Percentiles rank a stretch among this genome's conserved stretches.
These are phyloP conservation scores for Xylariales sp. DNA, from an alignment of 2,329 filamentous ascomycete species.

Conservation along the genomic window DNA sequence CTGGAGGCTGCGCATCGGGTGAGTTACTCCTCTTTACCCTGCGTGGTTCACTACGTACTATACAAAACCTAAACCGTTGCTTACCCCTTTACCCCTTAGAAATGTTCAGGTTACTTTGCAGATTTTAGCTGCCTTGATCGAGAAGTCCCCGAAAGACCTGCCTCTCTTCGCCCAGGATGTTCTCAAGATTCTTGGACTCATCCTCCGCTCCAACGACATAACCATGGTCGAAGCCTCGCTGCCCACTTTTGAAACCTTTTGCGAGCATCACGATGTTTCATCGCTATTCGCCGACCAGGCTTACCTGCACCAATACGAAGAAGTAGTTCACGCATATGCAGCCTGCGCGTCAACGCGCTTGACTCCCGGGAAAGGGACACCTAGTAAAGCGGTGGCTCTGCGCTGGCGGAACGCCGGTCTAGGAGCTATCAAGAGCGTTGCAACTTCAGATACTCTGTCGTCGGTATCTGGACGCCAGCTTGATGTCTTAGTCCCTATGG, in stretches of 20 bases:
- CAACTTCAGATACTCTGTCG: conserved; percentile 81
- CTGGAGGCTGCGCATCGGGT: conserved; percentile 89
- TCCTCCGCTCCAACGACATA: conserved; percentile 87
- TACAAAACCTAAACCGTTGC: conserved; percentile 7
- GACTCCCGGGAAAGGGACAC: conserved; percentile 62
- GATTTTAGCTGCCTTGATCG: conserved; percentile 90
- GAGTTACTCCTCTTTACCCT: conserved; percentile 48
- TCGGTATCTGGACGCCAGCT: conserved; percentile 82
- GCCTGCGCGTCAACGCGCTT: conserved; percentile 77
- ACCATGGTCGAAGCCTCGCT: conserved; percentile 93
- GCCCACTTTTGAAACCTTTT: conserved; percentile 87
- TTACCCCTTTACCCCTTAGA: conserved; percentile 56
- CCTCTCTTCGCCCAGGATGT: conserved; percentile 88
- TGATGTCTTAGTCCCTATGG: conserved; percentile 81
- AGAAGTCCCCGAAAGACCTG: conserved; percentile 90
- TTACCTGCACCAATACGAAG: conserved; percentile 84
- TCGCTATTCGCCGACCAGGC: conserved; percentile 86
- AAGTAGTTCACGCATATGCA: conserved; percentile 83
- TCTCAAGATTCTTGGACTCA: conserved; percentile 83
- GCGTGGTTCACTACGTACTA: neutral
- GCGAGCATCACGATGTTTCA: conserved; percentile 86
- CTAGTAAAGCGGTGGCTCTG: conserved; percentile 79
- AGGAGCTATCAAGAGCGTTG: conserved; percentile 83
- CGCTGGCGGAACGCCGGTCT: conserved; percentile 81
- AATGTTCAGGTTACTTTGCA: conserved; percentile 96